Conservation (phyloP, 129 eudicot species). For the Oenanthe sinensis region DNA sequence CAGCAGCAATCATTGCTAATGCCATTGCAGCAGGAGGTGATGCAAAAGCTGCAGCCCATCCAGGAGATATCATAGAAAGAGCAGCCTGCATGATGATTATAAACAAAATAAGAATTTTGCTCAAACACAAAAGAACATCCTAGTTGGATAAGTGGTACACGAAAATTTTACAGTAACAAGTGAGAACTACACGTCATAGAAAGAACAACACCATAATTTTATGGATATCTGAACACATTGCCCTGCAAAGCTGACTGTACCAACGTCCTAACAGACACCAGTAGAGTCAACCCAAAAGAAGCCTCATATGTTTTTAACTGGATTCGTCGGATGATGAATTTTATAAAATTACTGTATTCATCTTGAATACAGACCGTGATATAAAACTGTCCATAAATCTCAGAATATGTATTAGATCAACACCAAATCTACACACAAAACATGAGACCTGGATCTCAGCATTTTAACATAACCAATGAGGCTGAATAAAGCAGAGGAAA, state of each 20-base stretch:
- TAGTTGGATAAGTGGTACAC: not conserved
- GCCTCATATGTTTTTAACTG: not conserved
- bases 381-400: not conserved
- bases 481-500: not conserved
- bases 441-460: not conserved
- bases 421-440: not conserved
- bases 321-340: not conserved
- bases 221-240: not conserved
- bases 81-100: conserved; percentile 54
- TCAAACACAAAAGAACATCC: not conserved
- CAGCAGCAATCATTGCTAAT: conserved; percentile 97
- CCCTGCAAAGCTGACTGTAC: not conserved
- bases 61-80: conserved; percentile 88
- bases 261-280: not conserved
- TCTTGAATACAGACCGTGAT: not conserved
- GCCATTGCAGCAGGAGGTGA: conserved; percentile 99
- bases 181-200: not conserved
- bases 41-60: conserved; percentile 99
- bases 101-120: not conserved
- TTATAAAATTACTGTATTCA: not conserved
- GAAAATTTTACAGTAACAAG: not conserved
- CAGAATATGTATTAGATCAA: not conserved
- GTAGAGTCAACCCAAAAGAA: not conserved
- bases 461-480: not conserved
- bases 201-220: not conserved